These are phyloP conservation scores for Psidium friedrichsthalianum DNA, from an alignment of 345 rosid genomes.

Conservation along the genomic window DNA sequence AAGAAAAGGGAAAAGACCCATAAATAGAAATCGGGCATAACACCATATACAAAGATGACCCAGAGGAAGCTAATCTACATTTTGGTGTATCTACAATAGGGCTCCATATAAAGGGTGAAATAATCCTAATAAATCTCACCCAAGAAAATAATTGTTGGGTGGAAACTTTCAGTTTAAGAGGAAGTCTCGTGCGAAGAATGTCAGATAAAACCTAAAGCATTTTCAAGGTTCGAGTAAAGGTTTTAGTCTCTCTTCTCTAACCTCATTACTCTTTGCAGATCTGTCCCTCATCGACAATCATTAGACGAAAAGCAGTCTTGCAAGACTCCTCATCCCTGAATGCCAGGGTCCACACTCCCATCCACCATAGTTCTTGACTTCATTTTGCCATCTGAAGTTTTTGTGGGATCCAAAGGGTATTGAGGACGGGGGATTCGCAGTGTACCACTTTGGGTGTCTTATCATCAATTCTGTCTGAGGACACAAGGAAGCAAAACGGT, in stretches of 20 bases:
- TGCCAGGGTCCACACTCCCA: constrained; percentile 95
- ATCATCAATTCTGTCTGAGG: constrained; percentile 68
- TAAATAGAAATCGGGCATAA: constrained; percentile 2
- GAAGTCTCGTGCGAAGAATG: background rate
- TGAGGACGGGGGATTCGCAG: constrained; percentile 69
- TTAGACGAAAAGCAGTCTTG: constrained; percentile 55
- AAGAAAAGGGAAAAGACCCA: constrained; percentile 9
- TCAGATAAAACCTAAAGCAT: background rate
- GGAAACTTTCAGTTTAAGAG: background rate
- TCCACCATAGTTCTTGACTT: constrained; percentile 69
- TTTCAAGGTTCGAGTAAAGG: constrained; percentile 54
- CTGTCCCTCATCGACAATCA: constrained; percentile 53
- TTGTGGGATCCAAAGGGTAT: constrained; percentile 53
- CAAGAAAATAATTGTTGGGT: constrained; percentile 3
- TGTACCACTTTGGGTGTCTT: constrained; percentile 87
- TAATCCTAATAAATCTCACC: constrained; percentile 13
- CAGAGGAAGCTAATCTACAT: constrained; percentile 29
- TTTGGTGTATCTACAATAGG: constrained; percentile 19
- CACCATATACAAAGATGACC: constrained; percentile 33
- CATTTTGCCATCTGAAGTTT: constrained; percentile 23
- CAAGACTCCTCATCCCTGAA: constrained; percentile 76
- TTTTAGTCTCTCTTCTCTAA: constrained; percentile 64
- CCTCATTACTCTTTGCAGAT: constrained; percentile 58
- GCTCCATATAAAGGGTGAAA: constrained; percentile 12
- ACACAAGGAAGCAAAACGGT: background rate